Base-by-base conservation (phyloP, 2,329 filamentous ascomycete genomes). In the Alternaria ethzedia region DNA sequence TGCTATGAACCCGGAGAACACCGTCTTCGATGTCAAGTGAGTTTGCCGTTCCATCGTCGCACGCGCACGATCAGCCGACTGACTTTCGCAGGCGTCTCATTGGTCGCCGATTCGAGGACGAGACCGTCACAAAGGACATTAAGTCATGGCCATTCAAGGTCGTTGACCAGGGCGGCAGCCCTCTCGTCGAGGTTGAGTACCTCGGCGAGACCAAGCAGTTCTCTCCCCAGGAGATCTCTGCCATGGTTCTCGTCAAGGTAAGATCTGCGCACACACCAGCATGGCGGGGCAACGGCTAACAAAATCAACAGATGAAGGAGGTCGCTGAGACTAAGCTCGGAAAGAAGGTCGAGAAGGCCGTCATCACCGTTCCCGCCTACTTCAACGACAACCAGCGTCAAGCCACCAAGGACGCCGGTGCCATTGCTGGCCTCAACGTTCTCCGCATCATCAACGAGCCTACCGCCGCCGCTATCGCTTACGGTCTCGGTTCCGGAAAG, bases 351-450 rank as follows among this genome's bases (percentile, higher is more conserved):
- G 90, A 96, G 86, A 98, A 98, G 90, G 96, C 96, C 71, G 96
- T 99, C 82, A 94, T 99, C 84, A 99, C 96, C 68, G 96, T 98
- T 63, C 96, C 96, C 63, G 96, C 96, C 81, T 99, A 99, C 89
- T 99, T 99, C 93, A 98, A 98, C 89, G 96, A 99, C 90, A 97
- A 97, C 88, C 96, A 99, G 88, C 92, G 96, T 86, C 96, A 98
- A 86, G 93, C 96, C 73, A 99, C 96, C 86, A 98, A 98, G 91
- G 96, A 98, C 81, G 96, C 96, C 73, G 96, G 96, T 90, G 92
- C 95, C 82, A 99, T 99, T 80, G 86, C 95, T 79, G 96, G 95
- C 76, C 90, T 99, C 69, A 97, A 98, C 86, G 94, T 99, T 75
- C 94, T 99, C 83, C 94, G 96, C 89, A 98, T 99, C 86, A 98